A percentile compares a stretch with the other conserved stretches of the same genome.
phyloP scores from a whole-genome alignment of 2,329 filamentous ascomycete genomes.

The Thielaviopsis musarum region DNA sequence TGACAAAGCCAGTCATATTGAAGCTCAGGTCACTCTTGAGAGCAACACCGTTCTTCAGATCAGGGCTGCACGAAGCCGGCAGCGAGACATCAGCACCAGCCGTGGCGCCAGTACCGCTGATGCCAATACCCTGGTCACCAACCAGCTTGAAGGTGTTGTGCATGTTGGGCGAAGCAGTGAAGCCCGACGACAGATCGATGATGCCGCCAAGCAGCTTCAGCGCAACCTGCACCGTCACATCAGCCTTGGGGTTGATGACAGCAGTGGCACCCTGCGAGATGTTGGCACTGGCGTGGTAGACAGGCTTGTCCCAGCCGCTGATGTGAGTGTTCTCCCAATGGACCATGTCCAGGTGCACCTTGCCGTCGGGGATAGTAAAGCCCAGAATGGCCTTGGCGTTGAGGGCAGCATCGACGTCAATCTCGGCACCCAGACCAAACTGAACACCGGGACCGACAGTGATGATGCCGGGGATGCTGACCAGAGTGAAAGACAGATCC shows the following conservation, averaged over 20 bases:
- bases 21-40: conserved; percentile 17
- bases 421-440: conserved; percentile 22
- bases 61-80: conserved; percentile 15
- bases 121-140: conserved; percentile 16
- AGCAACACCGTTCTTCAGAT: conserved; percentile 13
- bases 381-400: conserved; percentile 18
- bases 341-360: conserved; percentile 24
- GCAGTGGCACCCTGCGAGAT: conserved; percentile 20
- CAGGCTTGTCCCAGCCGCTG: conserved; percentile 21
- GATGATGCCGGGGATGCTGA: conserved; percentile 25
- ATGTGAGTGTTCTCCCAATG: conserved; percentile 17
- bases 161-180: conserved; percentile 22
- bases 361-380: conserved; percentile 20
- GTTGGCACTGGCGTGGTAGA: conserved; percentile 21
- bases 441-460: conserved; percentile 22
- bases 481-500: conserved; percentile 21
- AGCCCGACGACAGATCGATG: conserved; percentile 22
- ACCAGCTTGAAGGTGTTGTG: conserved; percentile 21
- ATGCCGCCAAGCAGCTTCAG: conserved; percentile 21
- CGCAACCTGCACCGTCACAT: conserved; percentile 23
- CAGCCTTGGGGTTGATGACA: conserved; percentile 19
- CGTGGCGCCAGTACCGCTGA: conserved; percentile 9
- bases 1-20: conserved; percentile 16
- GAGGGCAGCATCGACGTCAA: conserved; percentile 20
- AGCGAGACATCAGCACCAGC: conserved; percentile 8